A percentile compares a stretch with the other conserved stretches of the same genome.
Evolutionary conservation across 106 monocot genomes (phyloP).

Genomic region (Dendrobium officinale): DNA sequence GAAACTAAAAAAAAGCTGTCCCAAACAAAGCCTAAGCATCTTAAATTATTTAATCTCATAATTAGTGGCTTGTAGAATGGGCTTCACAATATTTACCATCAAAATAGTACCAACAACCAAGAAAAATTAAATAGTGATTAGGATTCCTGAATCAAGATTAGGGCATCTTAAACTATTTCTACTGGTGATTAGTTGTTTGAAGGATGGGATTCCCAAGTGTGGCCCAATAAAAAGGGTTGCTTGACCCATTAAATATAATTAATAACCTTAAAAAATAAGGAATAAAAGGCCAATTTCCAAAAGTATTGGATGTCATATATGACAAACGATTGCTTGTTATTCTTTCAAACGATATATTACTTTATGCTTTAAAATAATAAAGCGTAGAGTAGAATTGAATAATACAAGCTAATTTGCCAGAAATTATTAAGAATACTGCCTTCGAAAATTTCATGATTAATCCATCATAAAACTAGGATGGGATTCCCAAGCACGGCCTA

Average conservation of each 20-base stretch:
- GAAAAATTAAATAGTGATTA: background rate
- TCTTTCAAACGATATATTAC: too few relatives aligned
- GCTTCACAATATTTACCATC: too few relatives aligned
- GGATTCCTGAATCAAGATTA: background rate
- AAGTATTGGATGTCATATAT: background rate
- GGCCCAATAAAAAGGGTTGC: background rate
- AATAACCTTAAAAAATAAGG: background rate
- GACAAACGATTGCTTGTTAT: background rate
- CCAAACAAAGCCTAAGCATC: too few relatives aligned
- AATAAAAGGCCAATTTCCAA: background rate
- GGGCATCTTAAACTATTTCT: background rate
- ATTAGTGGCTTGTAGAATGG: too few relatives aligned
- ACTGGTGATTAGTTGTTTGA: background rate
- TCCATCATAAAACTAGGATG: background rate
- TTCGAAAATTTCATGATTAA: background rate
- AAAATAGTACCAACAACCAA: too few relatives aligned
- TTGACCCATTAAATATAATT: background rate
- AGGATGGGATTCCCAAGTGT: background rate
- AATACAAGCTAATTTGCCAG: background rate
- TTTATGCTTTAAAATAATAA: background rate
- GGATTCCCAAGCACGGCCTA: too few relatives aligned
- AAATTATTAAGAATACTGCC: background rate
- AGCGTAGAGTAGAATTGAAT: background rate
- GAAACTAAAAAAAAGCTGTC: too few relatives aligned
- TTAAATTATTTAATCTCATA: too few relatives aligned